Base-by-base conservation (phyloP, 306 rosid genomes). In the Urtica urens region DNA sequence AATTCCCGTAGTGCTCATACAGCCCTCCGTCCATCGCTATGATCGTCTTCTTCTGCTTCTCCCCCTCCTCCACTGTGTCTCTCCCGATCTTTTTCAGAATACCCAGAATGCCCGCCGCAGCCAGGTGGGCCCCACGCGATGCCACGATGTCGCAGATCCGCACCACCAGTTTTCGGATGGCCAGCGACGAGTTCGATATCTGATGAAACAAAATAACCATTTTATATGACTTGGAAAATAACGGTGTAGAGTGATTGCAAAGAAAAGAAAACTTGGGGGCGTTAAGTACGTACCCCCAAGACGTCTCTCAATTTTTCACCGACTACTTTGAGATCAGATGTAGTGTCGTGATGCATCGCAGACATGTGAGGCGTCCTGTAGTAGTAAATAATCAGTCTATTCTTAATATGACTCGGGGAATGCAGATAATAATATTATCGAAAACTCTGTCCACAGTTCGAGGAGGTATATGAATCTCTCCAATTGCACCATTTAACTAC, bases 341-440 rank as follows among this genome's bases (percentile, higher is more conserved):
- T 77, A 0, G 80, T 59, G 54, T 92, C 99, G 1, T 79, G 88
- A 69, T 92, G 99, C 80, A 92, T 82, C 13, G 80, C 73, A 28
- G 94, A 82, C 94, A 77, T 79, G 78, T 73, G 86, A 42, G 93
- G 87, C 35, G 99, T 92, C 82, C 99, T 92, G 71, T 13, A n/a
- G 40, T 35, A 35, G n/a, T 10, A 35, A 16, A 31, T 8, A 35
- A 3, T 35, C 40, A 9, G n/a, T n/a, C n/a, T n/a, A n/a, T n/a
- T n/a, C n/a, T n/a, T n/a, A n/a, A n/a, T n/a, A n/a, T n/a, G n/a
- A n/a, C n/a, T n/a, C n/a, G n/a, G n/a, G n/a, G n/a, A n/a, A n/a
- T n/a, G 14, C 14, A 0, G 17, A 2, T 3, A 13, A 35, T 38
- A 38, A n/a, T n/a, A n/a, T n/a, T n/a, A n/a, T n/a, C n/a, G n/a